Evolutionary conservation across 176 grass and related monocot species (phyloP).

Genomic region (Triticum turgidum): DNA sequence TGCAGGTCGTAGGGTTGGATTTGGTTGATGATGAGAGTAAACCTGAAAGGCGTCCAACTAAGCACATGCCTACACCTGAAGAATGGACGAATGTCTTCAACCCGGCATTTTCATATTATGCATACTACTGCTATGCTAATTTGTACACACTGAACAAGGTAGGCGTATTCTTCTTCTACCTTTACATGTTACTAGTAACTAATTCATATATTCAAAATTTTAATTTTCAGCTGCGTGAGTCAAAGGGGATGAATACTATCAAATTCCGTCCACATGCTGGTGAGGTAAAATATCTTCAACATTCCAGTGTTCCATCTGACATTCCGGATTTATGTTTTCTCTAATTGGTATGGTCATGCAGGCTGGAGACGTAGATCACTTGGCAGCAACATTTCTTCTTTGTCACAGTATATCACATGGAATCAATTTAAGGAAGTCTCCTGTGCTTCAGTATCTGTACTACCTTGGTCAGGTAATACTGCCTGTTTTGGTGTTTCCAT

Average conservation of each 20-base stretch:
- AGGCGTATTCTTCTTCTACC: constrained; percentile 6
- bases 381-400: constrained; percentile 90
- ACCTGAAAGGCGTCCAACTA: constrained; percentile 95
- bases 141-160: constrained; percentile 96
- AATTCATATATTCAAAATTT: constrained; percentile 16
- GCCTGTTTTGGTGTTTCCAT: background rate
- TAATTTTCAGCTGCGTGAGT: constrained; percentile 83
- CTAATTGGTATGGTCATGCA: constrained; percentile 38
- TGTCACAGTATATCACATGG: constrained; percentile 92
- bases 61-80: constrained; percentile 95
- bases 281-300: constrained; percentile 57
- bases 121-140: constrained; percentile 98
- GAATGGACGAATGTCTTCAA: constrained; percentile 99
- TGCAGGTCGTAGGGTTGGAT: constrained; percentile 92
- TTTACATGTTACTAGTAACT: constrained; percentile 22
- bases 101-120: constrained; percentile 99
- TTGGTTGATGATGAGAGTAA: constrained; percentile 99
- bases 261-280: constrained; percentile 98
- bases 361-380: constrained; percentile 93
- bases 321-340: constrained; percentile 23
- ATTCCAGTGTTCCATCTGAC: constrained; percentile 7
- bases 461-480: constrained; percentile 87
- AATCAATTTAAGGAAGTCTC: constrained; percentile 93
- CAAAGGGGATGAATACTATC: constrained; percentile 96
- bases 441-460: constrained; percentile 97